Base-by-base conservation (phyloP, 2,329 filamentous ascomycete species). In the Aspergillus phoenicis region DNA sequence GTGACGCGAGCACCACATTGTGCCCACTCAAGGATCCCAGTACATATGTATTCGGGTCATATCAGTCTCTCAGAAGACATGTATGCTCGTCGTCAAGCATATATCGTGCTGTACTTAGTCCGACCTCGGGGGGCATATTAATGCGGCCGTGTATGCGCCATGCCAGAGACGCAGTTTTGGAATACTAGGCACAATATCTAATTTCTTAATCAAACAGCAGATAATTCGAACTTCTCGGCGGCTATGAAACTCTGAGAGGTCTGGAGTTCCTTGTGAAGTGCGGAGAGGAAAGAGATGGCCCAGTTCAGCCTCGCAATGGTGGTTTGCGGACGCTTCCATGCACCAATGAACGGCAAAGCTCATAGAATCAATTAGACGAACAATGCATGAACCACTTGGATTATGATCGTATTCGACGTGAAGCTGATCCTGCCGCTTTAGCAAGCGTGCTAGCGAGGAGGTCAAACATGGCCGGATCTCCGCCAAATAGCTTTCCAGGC, bases 1-100 rank as follows among this genome's bases (percentile, higher is more conserved):
- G 28, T 15, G 43, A 20, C 1, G 51, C 30, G 15, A 63, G n/a
- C 8, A 60, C 58, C 2, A 63, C 47, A 17, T 61, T 63, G 38
- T 63, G 61, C 2, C 47, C 51, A 28, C 47, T 47, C 52, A 61
- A 20, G 1, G 30, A n/a, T 24, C 61, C 61, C 2, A 60, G 36
- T 2, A 48, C 20, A 26, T 63, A 63, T 2, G 15, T 8, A 5
- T 52, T 58, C 2, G n/a, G 41, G 15, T 62, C 60, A 2, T 17
- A 4, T 24, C 17, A 20, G 8, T 52, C 4, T 15, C 8, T 5
- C 1, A 38, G 36, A 13, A 59, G 47, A 8, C 4, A 2, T n/a
- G 13, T 8, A 22, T 59, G 60, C 13, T 57, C 47, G 2, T 59
- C 57, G 30, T 62, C 57, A 24, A 62, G 57, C 57, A 62, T 62